Evolutionary conservation across 2,329 filamentous ascomycete genomes (phyloP).

Genomic region (Ophiostoma populinum): DNA sequence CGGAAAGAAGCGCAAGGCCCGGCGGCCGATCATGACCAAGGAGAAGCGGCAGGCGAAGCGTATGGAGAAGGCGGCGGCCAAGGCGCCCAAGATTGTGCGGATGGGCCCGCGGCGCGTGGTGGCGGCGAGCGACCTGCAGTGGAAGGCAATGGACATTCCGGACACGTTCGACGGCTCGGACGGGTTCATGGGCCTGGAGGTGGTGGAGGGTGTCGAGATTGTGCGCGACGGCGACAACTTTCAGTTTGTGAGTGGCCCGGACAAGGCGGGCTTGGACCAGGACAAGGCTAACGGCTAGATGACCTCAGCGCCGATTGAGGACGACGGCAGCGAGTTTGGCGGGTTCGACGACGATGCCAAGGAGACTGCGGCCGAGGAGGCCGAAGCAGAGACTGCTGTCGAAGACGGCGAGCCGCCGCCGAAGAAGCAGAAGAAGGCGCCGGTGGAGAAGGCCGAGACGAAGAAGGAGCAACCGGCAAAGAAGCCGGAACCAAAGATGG

Average conservation of each 20-base stretch:
- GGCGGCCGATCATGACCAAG: neutral
- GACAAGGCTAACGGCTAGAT: slow-evolving; percentile 15
- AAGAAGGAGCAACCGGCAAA: too few relatives aligned
- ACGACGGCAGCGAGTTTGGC: slow-evolving; percentile 15
- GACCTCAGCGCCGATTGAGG: slow-evolving; percentile 14
- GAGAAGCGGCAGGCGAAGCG: neutral
- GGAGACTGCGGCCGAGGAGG: neutral
- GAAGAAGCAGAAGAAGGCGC: too few relatives aligned
- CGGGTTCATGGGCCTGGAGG: slow-evolving; percentile 81
- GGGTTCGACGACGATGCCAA: slow-evolving; percentile 17
- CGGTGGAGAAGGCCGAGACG: too few relatives aligned
- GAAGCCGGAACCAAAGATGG: slow-evolving; percentile 10
- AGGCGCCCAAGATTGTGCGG: slow-evolving; percentile 5
- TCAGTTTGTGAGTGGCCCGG: slow-evolving; percentile 30
- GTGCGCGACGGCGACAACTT: slow-evolving; percentile 44
- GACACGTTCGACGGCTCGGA: slow-evolving; percentile 78
- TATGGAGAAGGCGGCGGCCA: neutral
- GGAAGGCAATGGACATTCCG: slow-evolving; percentile 47
- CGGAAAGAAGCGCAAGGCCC: slow-evolving; percentile 2
- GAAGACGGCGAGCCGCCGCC: neutral
- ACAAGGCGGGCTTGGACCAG: neutral
- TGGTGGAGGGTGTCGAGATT: slow-evolving; percentile 83
- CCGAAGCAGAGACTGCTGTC: neutral
- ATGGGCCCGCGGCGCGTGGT: slow-evolving; percentile 21
- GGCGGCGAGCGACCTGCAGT: slow-evolving; percentile 31